Conservation (phyloP, 2,329 filamentous ascomycete genomes). For the Mycosphaerella arachidis region DNA sequence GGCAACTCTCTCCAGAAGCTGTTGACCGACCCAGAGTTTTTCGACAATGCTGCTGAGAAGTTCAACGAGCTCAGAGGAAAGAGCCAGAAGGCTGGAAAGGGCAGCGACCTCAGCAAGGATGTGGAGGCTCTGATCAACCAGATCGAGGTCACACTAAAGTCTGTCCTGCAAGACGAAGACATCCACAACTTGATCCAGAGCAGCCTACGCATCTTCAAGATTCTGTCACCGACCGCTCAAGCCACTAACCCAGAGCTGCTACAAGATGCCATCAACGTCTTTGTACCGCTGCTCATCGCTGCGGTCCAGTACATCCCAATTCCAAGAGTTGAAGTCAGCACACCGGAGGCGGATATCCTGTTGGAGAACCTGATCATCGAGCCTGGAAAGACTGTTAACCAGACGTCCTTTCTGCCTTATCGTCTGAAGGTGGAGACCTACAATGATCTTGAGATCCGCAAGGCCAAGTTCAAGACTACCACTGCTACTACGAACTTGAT, state of each 20-base stretch:
- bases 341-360: conserved; percentile 76
- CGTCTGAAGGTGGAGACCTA: conserved; percentile 74
- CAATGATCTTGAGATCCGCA: conserved; percentile 81
- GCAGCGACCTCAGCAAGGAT: conserved; percentile 66
- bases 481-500: conserved; percentile 63
- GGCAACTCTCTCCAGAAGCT: conserved; percentile 73
- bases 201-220: conserved; percentile 59
- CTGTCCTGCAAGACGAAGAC: conserved; percentile 67
- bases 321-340: conserved; percentile 80
- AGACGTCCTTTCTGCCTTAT: conserved; percentile 85
- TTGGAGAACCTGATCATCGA: conserved; percentile 89
- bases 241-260: conserved; percentile 67
- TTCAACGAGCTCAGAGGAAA: conserved; percentile 56
- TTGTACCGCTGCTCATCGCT: conserved; percentile 72
- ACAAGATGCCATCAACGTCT: conserved; percentile 71
- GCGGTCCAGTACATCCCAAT: conserved; percentile 84
- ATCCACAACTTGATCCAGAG: conserved; percentile 66
- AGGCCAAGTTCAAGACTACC: conserved; percentile 67
- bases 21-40: conserved; percentile 79
- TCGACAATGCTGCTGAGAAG: conserved; percentile 68
- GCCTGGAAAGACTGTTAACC: conserved; percentile 76
- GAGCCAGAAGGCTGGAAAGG: conserved; percentile 54
- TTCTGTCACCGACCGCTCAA: conserved; percentile 62
- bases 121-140: conserved; percentile 68
- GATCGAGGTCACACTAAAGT: conserved; percentile 61